Percentiles rank a stretch among this genome's conserved stretches.
Conservation (phyloP, 2,329 filamentous ascomycete genomes). For the Colletotrichum sp. region DNA sequence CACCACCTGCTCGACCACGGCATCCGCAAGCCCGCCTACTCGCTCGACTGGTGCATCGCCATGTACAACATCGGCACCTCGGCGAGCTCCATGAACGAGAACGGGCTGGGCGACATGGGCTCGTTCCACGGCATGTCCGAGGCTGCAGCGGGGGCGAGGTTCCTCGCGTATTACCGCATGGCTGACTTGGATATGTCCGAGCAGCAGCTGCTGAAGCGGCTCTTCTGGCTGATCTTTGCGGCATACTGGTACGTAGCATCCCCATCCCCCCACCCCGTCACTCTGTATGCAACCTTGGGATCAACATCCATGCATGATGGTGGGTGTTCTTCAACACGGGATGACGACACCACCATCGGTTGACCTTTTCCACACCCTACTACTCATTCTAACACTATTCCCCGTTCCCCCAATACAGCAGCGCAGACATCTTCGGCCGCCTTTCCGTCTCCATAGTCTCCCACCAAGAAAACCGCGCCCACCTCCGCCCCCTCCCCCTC, state of each 20-base stretch:
- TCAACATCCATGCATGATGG: not conserved
- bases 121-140: slow-evolving; percentile 26
- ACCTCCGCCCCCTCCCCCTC: slow-evolving; percentile 29
- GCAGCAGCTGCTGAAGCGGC: slow-evolving; percentile 35
- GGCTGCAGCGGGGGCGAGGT: slow-evolving; percentile 32
- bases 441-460: slow-evolving; percentile 29
- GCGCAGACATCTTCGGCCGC: slow-evolving; percentile 31
- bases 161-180: slow-evolving; percentile 31
- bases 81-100: slow-evolving; percentile 17
- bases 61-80: slow-evolving; percentile 38
- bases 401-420: slow-evolving; percentile 23
- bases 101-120: slow-evolving; percentile 16
- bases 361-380: not conserved
- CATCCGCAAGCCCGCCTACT: slow-evolving; percentile 23
- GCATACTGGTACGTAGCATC: slow-evolving; percentile 7
- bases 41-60: slow-evolving; percentile 38
- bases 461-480: slow-evolving; percentile 25
- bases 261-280: not conserved
- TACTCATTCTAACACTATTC: not conserved
- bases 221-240: slow-evolving; percentile 38
- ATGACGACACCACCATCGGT: not conserved
- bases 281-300: not conserved
- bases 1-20: slow-evolving; percentile 26
- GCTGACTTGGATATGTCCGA: slow-evolving; percentile 25
- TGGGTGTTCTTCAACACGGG: not conserved